Evolutionary conservation across 2,329 filamentous ascomycete species (phyloP), one percentile per base, ranked within the genome.

Genomic region (Grosmannia clavigera): DNA sequence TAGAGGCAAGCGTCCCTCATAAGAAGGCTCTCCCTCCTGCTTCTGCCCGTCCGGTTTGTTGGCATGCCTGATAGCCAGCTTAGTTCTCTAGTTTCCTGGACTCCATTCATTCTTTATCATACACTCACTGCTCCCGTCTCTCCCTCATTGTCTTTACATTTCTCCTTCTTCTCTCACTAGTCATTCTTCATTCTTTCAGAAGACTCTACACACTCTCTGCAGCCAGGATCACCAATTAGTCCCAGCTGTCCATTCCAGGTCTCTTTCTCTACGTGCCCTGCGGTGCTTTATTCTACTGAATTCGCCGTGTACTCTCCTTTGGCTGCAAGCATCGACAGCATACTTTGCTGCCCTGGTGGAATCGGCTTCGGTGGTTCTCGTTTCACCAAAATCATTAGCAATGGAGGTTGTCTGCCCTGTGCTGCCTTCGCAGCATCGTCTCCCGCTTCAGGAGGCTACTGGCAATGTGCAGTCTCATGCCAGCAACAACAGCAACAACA

Each of bases 371-470:
- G 22, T 52, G 9, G 5, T 31, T 31, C 29, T 31, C 29, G 4
- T 31, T 31, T 10, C 35, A 38, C 35, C 6, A 10, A 9, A 6
- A 38, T 38, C 35, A 38, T 14, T 40, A 40, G 16, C 38, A 40
- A 76, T 76, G 74, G 71, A 76, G 63, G 67, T 72, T 43, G 68
- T 71, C 65, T 73, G 76, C 64, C 75, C 78, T 51, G 73, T 80
- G 63, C 71, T 81, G 64, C 74, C 78, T 57, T 77, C 77, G 58
- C 78, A 81, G 68, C 74, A 76, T 58, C 67, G 77, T 62, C 71
- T 76, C 62, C 79, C 80, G 35, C 73, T 83, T 46, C 72, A 77
- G 61, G 80, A 83, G 66, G 75, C 78, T 25, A 78, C 75, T 14
- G 76, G 76, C 66, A 83, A 82, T 68, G 71, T 75, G 55, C 80